phyloP scores from a whole-genome alignment of 495 filamentous ascomycete genomes.

The Entonaema liquescens region DNA sequence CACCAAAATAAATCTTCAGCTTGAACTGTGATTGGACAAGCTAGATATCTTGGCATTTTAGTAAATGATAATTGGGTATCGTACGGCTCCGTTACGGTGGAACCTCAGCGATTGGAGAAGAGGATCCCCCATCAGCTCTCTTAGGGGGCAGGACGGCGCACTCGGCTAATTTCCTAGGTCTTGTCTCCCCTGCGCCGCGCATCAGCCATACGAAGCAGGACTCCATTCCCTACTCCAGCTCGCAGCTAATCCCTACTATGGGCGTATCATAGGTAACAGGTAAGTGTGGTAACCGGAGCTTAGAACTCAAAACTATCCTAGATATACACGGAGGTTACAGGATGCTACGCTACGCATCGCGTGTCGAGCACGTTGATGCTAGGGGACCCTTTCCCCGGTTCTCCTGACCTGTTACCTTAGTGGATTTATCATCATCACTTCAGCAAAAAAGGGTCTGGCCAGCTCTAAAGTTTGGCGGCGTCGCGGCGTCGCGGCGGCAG shows the following conservation, averaged over 20 bases:
- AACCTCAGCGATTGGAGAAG: conserved; percentile 17
- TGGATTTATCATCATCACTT: conserved; percentile 47
- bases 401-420: conserved; percentile 6
- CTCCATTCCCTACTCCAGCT: conserved; percentile 11
- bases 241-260: background rate
- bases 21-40: conserved; percentile 18
- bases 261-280: background rate
- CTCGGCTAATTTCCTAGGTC: conserved; percentile 23
- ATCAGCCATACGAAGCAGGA: conserved; percentile 23
- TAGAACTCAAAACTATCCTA: background rate
- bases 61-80: conserved; percentile 23
- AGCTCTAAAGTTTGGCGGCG: conserved; percentile 25
- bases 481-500: conserved; percentile 23
- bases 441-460: conserved; percentile 34
- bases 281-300: conserved; percentile 13
- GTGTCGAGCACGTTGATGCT: conserved; percentile 39
- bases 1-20: conserved; percentile 6
- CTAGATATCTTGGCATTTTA: conserved; percentile 27
- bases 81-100: conserved; percentile 31
- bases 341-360: conserved; percentile 31
- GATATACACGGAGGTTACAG: background rate
- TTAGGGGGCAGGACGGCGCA: conserved; percentile 25
- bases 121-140: conserved; percentile 4
- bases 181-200: conserved; percentile 31
- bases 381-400: conserved; percentile 25